Evolutionary conservation across 805 yeast species (phyloP).

Genomic region (Starmerella lactis-condensi): DNA sequence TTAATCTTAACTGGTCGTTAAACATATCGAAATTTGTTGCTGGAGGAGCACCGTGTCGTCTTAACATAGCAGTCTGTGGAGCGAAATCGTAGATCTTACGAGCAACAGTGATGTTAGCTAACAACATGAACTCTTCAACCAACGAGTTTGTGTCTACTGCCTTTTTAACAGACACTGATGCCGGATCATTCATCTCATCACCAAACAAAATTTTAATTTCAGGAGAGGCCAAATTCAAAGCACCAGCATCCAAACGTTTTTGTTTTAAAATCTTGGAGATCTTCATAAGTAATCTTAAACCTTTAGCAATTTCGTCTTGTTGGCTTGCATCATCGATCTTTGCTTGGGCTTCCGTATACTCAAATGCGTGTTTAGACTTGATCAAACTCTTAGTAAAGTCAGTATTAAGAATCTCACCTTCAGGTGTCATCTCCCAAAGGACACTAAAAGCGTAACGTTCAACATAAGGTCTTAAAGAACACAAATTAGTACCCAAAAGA

Average conservation of each 20-base stretch:
- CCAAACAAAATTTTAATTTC: slow-evolving; percentile 96
- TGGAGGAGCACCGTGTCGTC: slow-evolving; percentile 97
- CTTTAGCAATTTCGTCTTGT: slow-evolving; percentile 68
- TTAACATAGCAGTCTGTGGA: slow-evolving; percentile 95
- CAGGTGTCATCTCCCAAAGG: slow-evolving; percentile 78
- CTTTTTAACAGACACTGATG: slow-evolving; percentile 81
- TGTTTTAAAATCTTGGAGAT: slow-evolving; percentile 75
- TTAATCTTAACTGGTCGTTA: slow-evolving; percentile 70
- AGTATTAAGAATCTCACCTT: slow-evolving; percentile 68
- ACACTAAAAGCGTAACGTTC: slow-evolving; percentile 93
- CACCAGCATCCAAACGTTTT: slow-evolving; percentile 82
- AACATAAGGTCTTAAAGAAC: slow-evolving; percentile 87
- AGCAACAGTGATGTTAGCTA: slow-evolving; percentile 93
- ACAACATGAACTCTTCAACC: slow-evolving; percentile 95
- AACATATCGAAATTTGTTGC: slow-evolving; percentile 75
- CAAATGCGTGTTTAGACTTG: slow-evolving; percentile 80
- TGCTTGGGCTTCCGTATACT: slow-evolving; percentile 81
- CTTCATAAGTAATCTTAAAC: slow-evolving; percentile 64
- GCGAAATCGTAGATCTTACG: slow-evolving; percentile 76
- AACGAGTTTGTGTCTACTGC: slow-evolving; percentile 79
- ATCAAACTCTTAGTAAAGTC: slow-evolving; percentile 75
- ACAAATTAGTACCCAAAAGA: slow-evolving; percentile 82
- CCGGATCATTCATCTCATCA: slow-evolving; percentile 91
- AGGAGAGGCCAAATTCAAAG: slow-evolving; percentile 88
- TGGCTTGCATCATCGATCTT: slow-evolving; percentile 65